Evolutionary conservation across 768 basidiomycete species (phyloP).

Genomic region (Leccinum truebloodii): DNA sequence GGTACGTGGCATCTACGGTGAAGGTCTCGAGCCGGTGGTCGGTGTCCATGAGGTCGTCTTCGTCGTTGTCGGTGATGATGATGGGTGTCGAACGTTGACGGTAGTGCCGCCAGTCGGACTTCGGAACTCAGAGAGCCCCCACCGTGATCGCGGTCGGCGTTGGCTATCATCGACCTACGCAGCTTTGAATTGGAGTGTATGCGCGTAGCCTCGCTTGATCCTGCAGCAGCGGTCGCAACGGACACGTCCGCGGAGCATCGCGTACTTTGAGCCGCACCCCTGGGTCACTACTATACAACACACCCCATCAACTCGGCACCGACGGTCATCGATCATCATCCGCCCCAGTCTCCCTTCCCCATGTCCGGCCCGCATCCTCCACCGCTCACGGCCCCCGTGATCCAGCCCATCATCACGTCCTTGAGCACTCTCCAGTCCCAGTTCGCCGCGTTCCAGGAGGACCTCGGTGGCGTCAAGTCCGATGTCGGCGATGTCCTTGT

Average conservation of each 20-base stretch:
- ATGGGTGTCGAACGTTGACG: background rate
- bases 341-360: background rate
- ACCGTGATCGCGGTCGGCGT: background rate
- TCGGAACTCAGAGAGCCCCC: conserved; percentile 15
- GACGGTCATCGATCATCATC: background rate
- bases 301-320: background rate
- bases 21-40: conserved; percentile 44
- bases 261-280: background rate
- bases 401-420: background rate
- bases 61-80: conserved; percentile 13
- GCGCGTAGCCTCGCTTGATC: background rate
- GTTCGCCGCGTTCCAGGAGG: conserved; percentile 15
- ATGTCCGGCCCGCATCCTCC: conserved; percentile 1
- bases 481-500: conserved; percentile 19
- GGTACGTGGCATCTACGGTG: conserved; percentile 57
- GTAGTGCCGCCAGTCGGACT: conserved; percentile 19
- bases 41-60: conserved; percentile 18
- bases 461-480: conserved; percentile 5
- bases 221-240: background rate
- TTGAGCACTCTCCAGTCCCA: conserved; percentile 16
- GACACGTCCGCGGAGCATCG: background rate
- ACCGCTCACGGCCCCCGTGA: background rate
- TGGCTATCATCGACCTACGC: conserved; percentile 1
- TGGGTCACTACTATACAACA: background rate
- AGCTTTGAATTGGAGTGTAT: background rate